phyloP scores from a whole-genome alignment of 2,329 filamentous ascomycete genomes.

The Hansfordia pulvinata region DNA sequence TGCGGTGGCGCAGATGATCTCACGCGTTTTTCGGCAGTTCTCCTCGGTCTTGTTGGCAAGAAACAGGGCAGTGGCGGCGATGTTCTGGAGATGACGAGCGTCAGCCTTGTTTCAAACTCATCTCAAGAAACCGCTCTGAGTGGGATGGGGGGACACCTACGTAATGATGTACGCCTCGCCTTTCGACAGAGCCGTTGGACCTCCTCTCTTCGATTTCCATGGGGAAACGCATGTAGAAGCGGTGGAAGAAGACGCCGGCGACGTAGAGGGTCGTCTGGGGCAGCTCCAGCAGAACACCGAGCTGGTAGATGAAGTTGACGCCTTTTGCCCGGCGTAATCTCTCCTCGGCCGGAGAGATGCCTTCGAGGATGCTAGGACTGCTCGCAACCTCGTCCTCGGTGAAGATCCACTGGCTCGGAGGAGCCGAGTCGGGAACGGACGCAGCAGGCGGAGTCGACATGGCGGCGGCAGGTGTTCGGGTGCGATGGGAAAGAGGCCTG shows the following conservation, averaged over 20 bases:
- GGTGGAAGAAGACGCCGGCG: constrained; percentile 86
- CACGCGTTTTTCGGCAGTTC: constrained; percentile 89
- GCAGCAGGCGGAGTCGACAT: too few species aligned
- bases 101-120: constrained; percentile 1
- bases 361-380: constrained; percentile 75
- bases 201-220: too few species aligned
- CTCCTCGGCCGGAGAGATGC: constrained; percentile 65
- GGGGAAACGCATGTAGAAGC: constrained; percentile 97
- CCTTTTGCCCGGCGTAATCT: constrained; percentile 74
- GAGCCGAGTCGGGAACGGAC: too few species aligned
- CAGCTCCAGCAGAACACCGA: constrained; percentile 81
- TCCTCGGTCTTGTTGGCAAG: constrained; percentile 96
- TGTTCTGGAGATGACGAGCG: constrained; percentile 35
- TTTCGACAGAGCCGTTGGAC: constrained; percentile 64
- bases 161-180: constrained; percentile 76
- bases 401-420: constrained; percentile 62
- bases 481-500: constrained; percentile 13
- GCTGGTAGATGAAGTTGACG: constrained; percentile 91
- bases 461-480: neutral
- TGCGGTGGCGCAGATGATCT: constrained; percentile 85
- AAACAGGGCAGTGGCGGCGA: constrained; percentile 83
- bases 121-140: neutral
- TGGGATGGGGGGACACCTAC: constrained; percentile 32
- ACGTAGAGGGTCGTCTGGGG: constrained; percentile 88
- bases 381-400: constrained; percentile 68